Base-by-base conservation (phyloP, 495 filamentous ascomycete species). In the Aspergillus egyptiacus region DNA sequence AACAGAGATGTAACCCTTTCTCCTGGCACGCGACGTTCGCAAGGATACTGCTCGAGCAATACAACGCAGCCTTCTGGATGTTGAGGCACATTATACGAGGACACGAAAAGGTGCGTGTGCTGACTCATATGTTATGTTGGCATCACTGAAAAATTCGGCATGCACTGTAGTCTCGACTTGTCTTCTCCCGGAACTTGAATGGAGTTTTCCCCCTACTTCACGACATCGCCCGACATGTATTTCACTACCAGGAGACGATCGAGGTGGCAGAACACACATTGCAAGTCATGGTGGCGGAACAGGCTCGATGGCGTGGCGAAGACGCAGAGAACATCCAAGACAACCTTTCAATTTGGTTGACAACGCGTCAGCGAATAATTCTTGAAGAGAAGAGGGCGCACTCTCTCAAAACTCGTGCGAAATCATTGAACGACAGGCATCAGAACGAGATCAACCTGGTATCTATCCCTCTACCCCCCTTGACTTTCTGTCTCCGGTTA, bases 181-280 rank as follows among this genome's bases (percentile, higher is more conserved):
- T 47, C 3, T 6, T 19, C 6, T 15, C 20, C n/a, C n/a, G n/a
- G n/a, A n/a, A 5, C 11, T 28, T 11, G 27, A 45, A 2, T 24
- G 41, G n/a, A 43, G 44, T 3, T 15, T 51, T 53, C 27, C 52
- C 50, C 3, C 36, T 42, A 22, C 47, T 54, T 7, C 55, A 78
- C 58, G 72, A 78, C 32, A 63, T 71, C 43, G 64, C 67, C n/a
- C 66, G 74, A 10, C 74, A 77, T 46, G 64, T 64, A 6, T 69
- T 72, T 20, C 71, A 79, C 48, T 61, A 67, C 17, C 65, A 63
- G 3, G 73, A 77, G 40, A 71, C 67, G 1, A 63, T 77, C 9
- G 63, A 70, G 14, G 60, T 75, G 5, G 67, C 69, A 1, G 45
- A 57, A 4, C 50, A 66, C 37, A 70, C 63, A 2, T 43, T 74